phyloP scores from a whole-genome alignment of 148 eudicot genomes.

The Silene latifolia region DNA sequence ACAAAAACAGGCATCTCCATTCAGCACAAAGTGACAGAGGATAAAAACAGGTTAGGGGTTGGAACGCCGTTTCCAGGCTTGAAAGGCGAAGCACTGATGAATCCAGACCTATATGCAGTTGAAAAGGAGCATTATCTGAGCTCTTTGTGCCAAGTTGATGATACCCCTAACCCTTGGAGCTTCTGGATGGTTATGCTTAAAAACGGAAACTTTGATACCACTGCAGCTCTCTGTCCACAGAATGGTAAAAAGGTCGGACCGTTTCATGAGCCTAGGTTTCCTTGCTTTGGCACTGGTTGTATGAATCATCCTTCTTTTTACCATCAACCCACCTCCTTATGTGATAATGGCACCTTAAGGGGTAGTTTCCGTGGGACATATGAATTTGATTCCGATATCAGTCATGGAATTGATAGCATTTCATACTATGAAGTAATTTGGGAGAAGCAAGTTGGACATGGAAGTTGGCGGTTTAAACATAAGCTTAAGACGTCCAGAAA shows the following conservation, averaged over 20 bases:
- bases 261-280: slow-evolving; percentile 11
- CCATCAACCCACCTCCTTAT: slow-evolving; percentile 19
- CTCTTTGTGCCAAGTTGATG: slow-evolving; percentile 28
- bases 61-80: slow-evolving; percentile 32
- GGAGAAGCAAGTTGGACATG: slow-evolving; percentile 28
- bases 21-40: slow-evolving; percentile 24
- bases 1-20: too few species aligned
- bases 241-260: slow-evolving; percentile 28
- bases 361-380: slow-evolving; percentile 35
- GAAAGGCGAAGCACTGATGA: slow-evolving; percentile 12
- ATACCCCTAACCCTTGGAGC: slow-evolving; percentile 26
- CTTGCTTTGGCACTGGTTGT: slow-evolving; percentile 38
- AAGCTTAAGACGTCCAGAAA: slow-evolving; percentile 21
- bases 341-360: slow-evolving; percentile 10
- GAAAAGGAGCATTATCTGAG: slow-evolving; percentile 35
- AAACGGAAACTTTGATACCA: slow-evolving; percentile 38
- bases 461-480: slow-evolving; percentile 33
- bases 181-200: slow-evolving; percentile 43
- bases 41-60: slow-evolving; percentile 27
- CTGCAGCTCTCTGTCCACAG: slow-evolving; percentile 31
- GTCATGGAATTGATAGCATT: slow-evolving; percentile 14
- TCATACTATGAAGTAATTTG: slow-evolving; percentile 32
- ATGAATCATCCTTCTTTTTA: slow-evolving; percentile 39
- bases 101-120: slow-evolving; percentile 33
- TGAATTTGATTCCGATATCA: slow-evolving; percentile 30